Evolutionary conservation across 805 yeast genomes (phyloP).

Genomic region (Candida patagonica): DNA sequence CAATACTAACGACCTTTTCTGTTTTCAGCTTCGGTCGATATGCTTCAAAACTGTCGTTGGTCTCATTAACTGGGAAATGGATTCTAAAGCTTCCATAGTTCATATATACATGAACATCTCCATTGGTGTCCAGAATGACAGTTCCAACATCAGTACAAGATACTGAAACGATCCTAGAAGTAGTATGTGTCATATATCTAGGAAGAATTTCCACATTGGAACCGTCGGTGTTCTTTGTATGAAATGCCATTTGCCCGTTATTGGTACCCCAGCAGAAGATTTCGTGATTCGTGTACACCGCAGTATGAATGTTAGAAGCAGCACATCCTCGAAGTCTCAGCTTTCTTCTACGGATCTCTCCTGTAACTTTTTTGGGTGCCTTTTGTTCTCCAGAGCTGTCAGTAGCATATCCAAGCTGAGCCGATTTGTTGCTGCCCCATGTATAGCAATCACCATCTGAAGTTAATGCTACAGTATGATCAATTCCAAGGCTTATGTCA

Average conservation of each 20-base stretch:
- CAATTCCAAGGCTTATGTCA: constrained; percentile 46
- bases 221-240: constrained; percentile 9
- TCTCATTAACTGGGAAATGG: constrained; percentile 15
- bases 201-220: constrained; percentile 22
- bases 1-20: constrained; percentile 16
- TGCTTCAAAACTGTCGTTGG: constrained; percentile 12
- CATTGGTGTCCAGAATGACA: constrained; percentile 45
- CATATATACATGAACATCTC: constrained; percentile 55
- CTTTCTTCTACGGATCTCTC: constrained; percentile 31
- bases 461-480: constrained; percentile 57
- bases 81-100: constrained; percentile 50
- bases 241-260: constrained; percentile 70
- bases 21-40: constrained; percentile 9
- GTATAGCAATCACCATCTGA: constrained; percentile 46
- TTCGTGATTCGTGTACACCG: constrained; percentile 43
- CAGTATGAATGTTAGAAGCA: constrained; percentile 63
- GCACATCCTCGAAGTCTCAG: constrained; percentile 37
- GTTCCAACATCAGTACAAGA: constrained; percentile 64
- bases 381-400: constrained; percentile 23
- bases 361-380: constrained; percentile 33
- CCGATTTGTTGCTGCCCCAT: constrained; percentile 69
- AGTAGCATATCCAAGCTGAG: constrained; percentile 51
- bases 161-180: constrained; percentile 44
- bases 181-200: constrained; percentile 38
- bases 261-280: constrained; percentile 70